Evolutionary conservation across 441 rosid genomes (phyloP), one percentile per base, ranked within the genome.

Genomic region (Metrosideros polymorpha): DNA sequence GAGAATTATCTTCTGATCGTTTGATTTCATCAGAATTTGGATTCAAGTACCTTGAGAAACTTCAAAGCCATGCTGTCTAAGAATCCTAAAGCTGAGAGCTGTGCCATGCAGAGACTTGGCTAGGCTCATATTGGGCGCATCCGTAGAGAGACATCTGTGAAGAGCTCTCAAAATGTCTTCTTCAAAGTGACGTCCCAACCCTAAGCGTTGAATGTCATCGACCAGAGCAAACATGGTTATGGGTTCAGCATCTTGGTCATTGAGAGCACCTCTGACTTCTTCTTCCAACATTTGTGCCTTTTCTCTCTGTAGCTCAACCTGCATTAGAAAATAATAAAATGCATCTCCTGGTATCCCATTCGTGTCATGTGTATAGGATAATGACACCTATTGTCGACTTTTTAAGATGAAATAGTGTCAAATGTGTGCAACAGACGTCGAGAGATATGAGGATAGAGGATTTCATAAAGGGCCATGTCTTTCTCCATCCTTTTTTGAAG

Each of bases 31-130:
- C 35, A 6, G 66, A 57, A n/a, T 57, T 57, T n/a, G 18, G 19
- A n/a, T n/a, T n/a, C n/a, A 57, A 27, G 6, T 66, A 90, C 90
- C 90, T 90, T 87, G 54, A 82, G 87, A 18, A 52, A 89, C 82
- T 82, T 45, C 54, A 24, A 51, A 89, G 7, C 89, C 91, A 53
- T 90, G 89, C 63, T 91, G 90, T 86, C 91, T 85, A 12, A 91
- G 85, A 83, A 91, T 87, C 57, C 89, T 85, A n/a, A 90, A 89
- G 87, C 84, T 82, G 42, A 91, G 86, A n/a, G 66, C 35, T 6
- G 19, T 57, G 35, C 66, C 9, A 12, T 57, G 66, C 66, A 57
- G 35, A 6, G 66, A 57, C 35, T 57, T 14, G 9, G n/a, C 32
- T 13, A 12, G 66, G 66, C 35, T 10, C 66, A 6, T 57, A 57